Evolutionary conservation across 2,329 filamentous ascomycete genomes (phyloP), one percentile per base, ranked within the genome.

Genomic region (Paecilomyces sp.): DNA sequence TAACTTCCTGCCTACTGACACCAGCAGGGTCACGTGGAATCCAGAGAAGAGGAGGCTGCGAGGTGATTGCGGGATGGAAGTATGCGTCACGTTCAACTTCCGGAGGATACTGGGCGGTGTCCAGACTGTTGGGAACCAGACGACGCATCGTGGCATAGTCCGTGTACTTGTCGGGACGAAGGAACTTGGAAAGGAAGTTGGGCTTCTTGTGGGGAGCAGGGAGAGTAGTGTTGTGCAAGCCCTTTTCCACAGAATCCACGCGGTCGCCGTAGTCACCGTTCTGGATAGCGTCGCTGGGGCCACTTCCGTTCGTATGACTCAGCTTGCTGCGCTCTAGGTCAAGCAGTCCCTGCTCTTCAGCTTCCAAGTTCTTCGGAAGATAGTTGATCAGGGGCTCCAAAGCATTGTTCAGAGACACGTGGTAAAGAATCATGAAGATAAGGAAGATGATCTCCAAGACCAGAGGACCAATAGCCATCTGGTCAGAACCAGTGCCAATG

Each of bases 391-490:
- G 81, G 0, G 91, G 91, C 31, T 85, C 79, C 54, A 96, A 83
- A 1, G 91, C 89, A n/a, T 79, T 79, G 69, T 88, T 88, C 57
- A 96, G 79, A 13, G 78, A 76, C 52, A 91, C 69, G 71, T 96
- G 90, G 74, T 91, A 91, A 22, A 96, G 79, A 1, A 86, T 75
- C 1, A 88, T 89, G 72, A 93, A 88, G 65, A 95, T 69, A 24
- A 94, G 79, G 74, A 91, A 88, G 57, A 88, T 77, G 55, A 93
- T 81, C 86, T 92, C 92, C 55, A 94, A 76, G 30, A 92, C 78
- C 67, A 93, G 73, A 0, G 91, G 90, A 0, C 87, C 88, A 18
- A 87, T 78, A 0, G 87, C 83, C 1, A 80, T 77, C 1, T 81
- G 84, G 54, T 90, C 81, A 31, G 82, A 85, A 7, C 86, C 84